Evolutionary conservation across 306 rosid genomes (phyloP), one percentile per base, ranked within the genome.

Genomic region (Phaseolus lunatus): DNA sequence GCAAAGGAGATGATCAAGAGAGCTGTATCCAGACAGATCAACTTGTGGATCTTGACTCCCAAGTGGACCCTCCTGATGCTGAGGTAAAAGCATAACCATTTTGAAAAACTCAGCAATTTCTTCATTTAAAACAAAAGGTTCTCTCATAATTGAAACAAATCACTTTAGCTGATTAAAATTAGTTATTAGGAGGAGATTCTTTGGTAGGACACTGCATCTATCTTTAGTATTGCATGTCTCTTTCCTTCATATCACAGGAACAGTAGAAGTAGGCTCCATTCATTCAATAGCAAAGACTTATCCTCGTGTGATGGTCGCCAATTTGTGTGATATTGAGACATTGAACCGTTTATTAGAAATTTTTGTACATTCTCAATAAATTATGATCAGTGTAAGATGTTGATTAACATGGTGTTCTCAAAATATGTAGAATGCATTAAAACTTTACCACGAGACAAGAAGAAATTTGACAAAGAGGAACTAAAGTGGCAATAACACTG

Each of bases 1-100:
- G 18, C 85, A 79, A 80, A 85, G 88, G 73, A 76, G 90, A 84
- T 71, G 93, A 76, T 5, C 39, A 33, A 82, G 92, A 86, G 64
- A 86, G 78, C 47, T 79, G 78, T 48, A 79, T 77, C 85, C 85
- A 81, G 73, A 79, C 41, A 57, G 86, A 87, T 72, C 82, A 88
- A 72, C 52, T 75, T 78, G 76, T 41, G 69, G 78, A 83, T 66
- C 85, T 80, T 73, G 87, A 81, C 68, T 77, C 89, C 63, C 74
- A 70, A 13, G 79, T 76, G 86, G 85, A 82, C 61, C 67, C 68
- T 77, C 68, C 57, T 77, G 80, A 80, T 27, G 76, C 50, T 22
- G 87, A 74, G 89, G 89, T 86, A 81, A 77, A 49, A 47, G 10
- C 70, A 76, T 3, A 58, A 78, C 52, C 9, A 65, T 57, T 72